These are phyloP conservation scores for Kalanchoe fedtschenkoi DNA, from an alignment of 164 flowering plant species.

Conservation along the genomic window DNA sequence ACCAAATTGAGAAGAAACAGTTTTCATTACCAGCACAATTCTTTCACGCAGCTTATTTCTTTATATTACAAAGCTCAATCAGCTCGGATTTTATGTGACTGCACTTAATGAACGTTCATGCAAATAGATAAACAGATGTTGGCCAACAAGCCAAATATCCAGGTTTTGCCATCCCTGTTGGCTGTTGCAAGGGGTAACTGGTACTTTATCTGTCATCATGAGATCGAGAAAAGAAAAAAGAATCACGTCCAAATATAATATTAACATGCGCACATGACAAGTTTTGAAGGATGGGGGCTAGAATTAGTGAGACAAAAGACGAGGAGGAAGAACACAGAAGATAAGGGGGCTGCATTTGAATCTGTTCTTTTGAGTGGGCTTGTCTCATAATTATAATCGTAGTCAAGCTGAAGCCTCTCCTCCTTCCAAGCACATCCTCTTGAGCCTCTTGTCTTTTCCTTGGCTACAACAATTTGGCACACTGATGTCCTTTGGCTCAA, in stretches of 20 bases:
- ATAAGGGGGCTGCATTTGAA: too few species aligned
- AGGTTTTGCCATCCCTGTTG: too few species aligned
- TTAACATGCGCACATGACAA: background rate
- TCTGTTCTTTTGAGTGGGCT: background rate
- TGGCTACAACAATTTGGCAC: conserved; percentile 24
- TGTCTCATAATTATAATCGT: background rate
- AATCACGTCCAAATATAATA: background rate
- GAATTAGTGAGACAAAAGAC: background rate
- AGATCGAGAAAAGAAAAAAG: background rate
- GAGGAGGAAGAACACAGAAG: background rate
- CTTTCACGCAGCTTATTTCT: too few species aligned
- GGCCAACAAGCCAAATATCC: too few species aligned
- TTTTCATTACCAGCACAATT: too few species aligned
- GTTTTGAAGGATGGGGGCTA: background rate
- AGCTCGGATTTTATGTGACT: too few species aligned
- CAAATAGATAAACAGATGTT: too few species aligned
- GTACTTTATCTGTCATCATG: background rate
- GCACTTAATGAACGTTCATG: too few species aligned
- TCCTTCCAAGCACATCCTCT: conserved; percentile 66
- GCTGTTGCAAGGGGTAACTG: too few species aligned
- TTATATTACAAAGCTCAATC: too few species aligned
- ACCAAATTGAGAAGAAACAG: too few species aligned
- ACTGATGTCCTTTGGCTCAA: conserved; percentile 58
- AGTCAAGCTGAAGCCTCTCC: conserved; percentile 44
- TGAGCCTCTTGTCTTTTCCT: conserved; percentile 51